Base-by-base conservation (phyloP, 257 asterid genomes). In the Ligustrum vulgare region DNA sequence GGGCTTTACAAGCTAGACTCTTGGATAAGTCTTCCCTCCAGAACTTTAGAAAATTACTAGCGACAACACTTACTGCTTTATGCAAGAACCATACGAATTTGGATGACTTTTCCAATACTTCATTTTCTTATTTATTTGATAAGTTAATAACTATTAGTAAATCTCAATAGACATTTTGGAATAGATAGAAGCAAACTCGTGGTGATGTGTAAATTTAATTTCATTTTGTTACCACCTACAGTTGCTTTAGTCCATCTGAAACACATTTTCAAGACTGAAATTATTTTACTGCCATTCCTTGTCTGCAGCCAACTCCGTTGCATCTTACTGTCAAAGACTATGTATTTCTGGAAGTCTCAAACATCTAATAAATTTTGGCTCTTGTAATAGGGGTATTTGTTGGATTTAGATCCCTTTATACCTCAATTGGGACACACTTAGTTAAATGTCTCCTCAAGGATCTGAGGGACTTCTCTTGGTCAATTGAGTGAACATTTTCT, bases 251-350 rank as follows among this genome's bases (percentile, higher is more conserved):
- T 39, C 45, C 10, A 39, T 39, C 9, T 39, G 13, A 39, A 75
- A 39, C 63, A 36, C 58, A 47, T 23, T 49, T 28, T 60, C 39
- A 31, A 36, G 43, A 32, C 79, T 60, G 72, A 71, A 37, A 25
- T 68, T 39, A 49, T 69, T 54, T 72, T 77, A 36, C 25, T 56
- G 56, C 15, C 20, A 47, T 77, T 13, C 31, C 11, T 76, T 72
- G 23, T 60, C 16, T 85, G 93, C 96, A 94, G 98, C 99, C 99
- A 32, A 94, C 99, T 69, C 99, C 99, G 63, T 81, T 92, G 80
- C 99, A 92, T 87, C 97, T 94, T 70, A 91, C 97, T 0, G 98
- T 94, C 4, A 94, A 91, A 85, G 99, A 94, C 83, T 94, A 84
- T 36, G 93, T 92, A n/a, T 20, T 32, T 33, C 64, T 16, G 28